Evolutionary conservation across 1,139 yeast species (phyloP).

Genomic region (Candida labiduridarum): DNA sequence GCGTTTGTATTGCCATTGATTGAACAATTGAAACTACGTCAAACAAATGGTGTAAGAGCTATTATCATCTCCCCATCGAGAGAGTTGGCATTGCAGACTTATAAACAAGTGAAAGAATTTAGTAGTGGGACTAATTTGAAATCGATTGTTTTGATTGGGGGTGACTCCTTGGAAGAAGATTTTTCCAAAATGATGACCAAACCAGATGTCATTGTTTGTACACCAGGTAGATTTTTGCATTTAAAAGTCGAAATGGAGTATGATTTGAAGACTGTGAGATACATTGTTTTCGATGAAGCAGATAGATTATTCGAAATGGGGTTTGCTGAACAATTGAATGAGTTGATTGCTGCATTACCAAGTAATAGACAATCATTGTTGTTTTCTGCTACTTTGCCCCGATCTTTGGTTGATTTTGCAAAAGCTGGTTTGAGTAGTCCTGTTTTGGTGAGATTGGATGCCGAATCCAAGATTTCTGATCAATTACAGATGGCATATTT

Average conservation of each 20-base stretch:
- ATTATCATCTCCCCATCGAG: constrained; percentile 89
- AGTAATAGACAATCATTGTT: constrained; percentile 81
- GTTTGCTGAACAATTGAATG: constrained; percentile 91
- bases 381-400: constrained; percentile 94
- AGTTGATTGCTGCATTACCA: constrained; percentile 82
- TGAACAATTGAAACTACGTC: constrained; percentile 65
- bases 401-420: constrained; percentile 91
- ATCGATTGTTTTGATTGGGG: constrained; percentile 85
- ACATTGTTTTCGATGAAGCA: constrained; percentile 96
- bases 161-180: constrained; percentile 96
- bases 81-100: constrained; percentile 85
- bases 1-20: constrained; percentile 94
- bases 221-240: constrained; percentile 97
- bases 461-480: constrained; percentile 88
- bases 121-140: constrained; percentile 82
- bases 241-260: constrained; percentile 93
- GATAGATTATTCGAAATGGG: constrained; percentile 98
- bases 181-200: constrained; percentile 89
- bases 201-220: constrained; percentile 94
- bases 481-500: constrained; percentile 89
- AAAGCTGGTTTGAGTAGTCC: constrained; percentile 95
- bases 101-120: constrained; percentile 86
- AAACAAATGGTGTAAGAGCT: constrained; percentile 89
- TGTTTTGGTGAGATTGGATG: constrained; percentile 85
- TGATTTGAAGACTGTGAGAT: constrained; percentile 80